These are phyloP conservation scores for Trifolium subterraneum DNA, from an alignment of 306 rosid genomes.

Conservation along the genomic window DNA sequence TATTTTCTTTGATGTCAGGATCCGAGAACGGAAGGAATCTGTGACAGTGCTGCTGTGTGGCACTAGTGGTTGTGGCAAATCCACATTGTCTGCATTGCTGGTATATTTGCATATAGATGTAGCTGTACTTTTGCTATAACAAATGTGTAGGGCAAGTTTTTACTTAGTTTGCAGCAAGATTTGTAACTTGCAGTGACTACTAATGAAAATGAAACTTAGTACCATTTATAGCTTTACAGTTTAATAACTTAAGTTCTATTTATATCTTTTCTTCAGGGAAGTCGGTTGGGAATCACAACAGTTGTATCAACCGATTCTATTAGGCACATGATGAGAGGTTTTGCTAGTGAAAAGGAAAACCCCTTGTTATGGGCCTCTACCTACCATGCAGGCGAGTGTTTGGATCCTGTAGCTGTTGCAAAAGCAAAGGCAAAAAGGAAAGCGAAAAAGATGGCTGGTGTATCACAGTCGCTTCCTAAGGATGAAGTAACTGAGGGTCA, in stretches of 20 bases:
- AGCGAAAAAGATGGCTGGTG: conserved; percentile 74
- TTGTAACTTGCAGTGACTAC: conserved; percentile 12
- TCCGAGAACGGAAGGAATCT: conserved; percentile 94
- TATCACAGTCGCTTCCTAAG: conserved; percentile 52
- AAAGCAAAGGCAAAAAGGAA: conserved; percentile 81
- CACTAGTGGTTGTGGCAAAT: conserved; percentile 98
- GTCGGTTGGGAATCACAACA: conserved; percentile 91
- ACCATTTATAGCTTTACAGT: conserved; percentile 19
- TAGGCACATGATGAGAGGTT: conserved; percentile 98
- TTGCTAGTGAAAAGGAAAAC: conserved; percentile 84
- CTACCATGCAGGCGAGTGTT: conserved; percentile 96
- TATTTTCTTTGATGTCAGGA: conserved; percentile 55
- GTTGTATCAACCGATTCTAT: conserved; percentile 93
- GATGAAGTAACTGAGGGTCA: conserved; percentile 58
- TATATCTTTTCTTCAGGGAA: conserved; percentile 63
- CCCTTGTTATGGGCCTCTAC: conserved; percentile 96
- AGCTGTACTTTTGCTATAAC: conserved; percentile 36
- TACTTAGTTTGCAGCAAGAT: conserved; percentile 36
- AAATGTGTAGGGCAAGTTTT: conserved; percentile 44
- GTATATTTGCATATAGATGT: conserved; percentile 53
- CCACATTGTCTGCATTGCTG: conserved; percentile 96
- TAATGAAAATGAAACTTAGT: conserved; percentile 21
- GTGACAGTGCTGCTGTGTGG: conserved; percentile 92
- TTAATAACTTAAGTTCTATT: conserved; percentile 33
- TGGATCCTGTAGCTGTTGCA: conserved; percentile 93